Evolutionary conservation across 208 protist species (phyloP).

Genomic region (Leishmania mexicana): DNA sequence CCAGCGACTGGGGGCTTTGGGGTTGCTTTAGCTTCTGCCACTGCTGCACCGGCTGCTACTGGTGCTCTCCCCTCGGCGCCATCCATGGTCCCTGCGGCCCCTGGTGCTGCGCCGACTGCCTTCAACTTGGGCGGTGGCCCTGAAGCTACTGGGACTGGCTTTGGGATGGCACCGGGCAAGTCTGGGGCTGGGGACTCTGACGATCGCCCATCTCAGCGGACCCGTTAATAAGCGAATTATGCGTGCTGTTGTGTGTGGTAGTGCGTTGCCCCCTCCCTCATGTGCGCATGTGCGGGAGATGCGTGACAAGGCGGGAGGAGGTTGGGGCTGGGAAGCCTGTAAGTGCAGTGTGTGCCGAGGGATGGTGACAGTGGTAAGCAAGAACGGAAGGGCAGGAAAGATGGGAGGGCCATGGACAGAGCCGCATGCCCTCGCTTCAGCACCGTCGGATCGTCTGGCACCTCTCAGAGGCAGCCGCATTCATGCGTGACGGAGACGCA

Average conservation of each 20-base stretch:
- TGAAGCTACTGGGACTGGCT: slow-evolving; percentile 10
- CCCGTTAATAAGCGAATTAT: slow-evolving; percentile 11
- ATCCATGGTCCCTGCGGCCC: slow-evolving; percentile 18
- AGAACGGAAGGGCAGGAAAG: background rate
- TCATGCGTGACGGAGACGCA: background rate
- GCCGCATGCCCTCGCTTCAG: background rate
- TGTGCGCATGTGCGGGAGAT: background rate
- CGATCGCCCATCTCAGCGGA: slow-evolving; percentile 18
- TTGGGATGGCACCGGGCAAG: slow-evolving; percentile 25
- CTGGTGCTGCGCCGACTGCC: slow-evolving; percentile 16
- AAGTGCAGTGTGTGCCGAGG: background rate
- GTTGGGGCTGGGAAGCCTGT: background rate
- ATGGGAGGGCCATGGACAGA: background rate
- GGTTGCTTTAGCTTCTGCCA: slow-evolving; percentile 9
- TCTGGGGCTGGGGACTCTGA: slow-evolving; percentile 8
- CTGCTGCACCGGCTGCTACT: slow-evolving; percentile 19
- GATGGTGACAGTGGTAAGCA: background rate
- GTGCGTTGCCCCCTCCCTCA: background rate
- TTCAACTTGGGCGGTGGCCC: slow-evolving; percentile 16
- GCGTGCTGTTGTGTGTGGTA: background rate
- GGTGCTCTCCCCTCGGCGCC: slow-evolving; percentile 17
- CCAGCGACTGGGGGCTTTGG: slow-evolving; percentile 14
- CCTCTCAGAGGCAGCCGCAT: background rate
- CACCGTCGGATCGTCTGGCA: background rate
- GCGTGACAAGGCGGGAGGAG: background rate